Evolutionary conservation across 495 filamentous ascomycete genomes (phyloP).

Genomic region (Penicillium paradoxum): DNA sequence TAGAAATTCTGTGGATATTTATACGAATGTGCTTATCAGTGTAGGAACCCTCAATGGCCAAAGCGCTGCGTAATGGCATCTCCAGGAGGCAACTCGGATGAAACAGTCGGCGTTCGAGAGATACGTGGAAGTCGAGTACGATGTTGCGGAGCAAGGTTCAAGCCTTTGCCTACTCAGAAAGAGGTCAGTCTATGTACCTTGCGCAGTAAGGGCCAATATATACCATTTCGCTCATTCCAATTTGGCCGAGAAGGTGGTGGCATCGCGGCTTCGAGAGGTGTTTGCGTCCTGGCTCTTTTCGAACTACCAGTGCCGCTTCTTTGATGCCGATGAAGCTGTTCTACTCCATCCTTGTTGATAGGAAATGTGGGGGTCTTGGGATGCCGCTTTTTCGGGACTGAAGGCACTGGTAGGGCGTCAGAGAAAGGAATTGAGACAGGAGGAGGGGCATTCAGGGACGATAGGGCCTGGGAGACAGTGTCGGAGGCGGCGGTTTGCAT

Average conservation of each 20-base stretch:
- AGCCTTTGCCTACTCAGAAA: neutral
- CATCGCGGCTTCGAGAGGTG: conserved; percentile 19
- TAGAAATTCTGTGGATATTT: too few species aligned
- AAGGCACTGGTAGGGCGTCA: neutral
- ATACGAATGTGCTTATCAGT: neutral
- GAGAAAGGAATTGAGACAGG: conserved; percentile 6
- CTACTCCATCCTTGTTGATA: conserved; percentile 34
- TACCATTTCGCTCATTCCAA: conserved; percentile 21
- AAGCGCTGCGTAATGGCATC: conserved; percentile 22
- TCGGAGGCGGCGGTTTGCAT: conserved; percentile 67
- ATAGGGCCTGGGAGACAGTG: conserved; percentile 55
- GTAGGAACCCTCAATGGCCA: conserved; percentile 2
- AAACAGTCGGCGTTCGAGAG: conserved; percentile 7
- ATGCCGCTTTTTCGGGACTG: conserved; percentile 4
- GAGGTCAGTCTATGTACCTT: neutral
- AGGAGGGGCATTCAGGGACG: conserved; percentile 13
- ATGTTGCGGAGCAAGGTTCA: conserved; percentile 16
- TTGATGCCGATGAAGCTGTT: conserved; percentile 42
- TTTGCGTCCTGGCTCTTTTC: conserved; percentile 18
- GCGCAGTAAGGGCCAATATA: neutral
- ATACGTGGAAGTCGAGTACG: conserved; percentile 24
- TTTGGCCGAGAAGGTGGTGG: conserved; percentile 22
- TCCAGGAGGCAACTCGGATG: conserved; percentile 15
- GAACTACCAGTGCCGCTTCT: conserved; percentile 48
- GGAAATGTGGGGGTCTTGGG: conserved; percentile 29